A percentile compares a stretch with the other conserved stretches of the same genome.
phyloP scores from a whole-genome alignment of 257 asterid species.

The Penstemon davidsonii region DNA sequence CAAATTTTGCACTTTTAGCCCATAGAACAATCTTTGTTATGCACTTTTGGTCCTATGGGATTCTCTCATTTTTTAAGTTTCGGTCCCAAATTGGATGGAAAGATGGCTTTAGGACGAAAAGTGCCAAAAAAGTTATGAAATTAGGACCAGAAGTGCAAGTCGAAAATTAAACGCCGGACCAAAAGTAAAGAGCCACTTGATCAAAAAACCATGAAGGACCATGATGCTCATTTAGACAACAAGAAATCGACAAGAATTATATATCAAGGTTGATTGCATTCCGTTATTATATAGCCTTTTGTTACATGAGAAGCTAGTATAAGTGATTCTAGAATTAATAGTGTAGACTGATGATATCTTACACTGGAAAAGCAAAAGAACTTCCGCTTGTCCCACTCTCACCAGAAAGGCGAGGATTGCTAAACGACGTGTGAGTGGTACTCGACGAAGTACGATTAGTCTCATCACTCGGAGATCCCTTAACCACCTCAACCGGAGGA shows the following conservation, averaged over 20 bases:
- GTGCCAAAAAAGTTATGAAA: too few species aligned
- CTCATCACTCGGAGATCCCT: slow-evolving; percentile 20
- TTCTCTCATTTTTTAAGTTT: too few species aligned
- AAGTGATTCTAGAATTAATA: too few species aligned
- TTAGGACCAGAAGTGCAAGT: too few species aligned
- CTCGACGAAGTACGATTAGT: slow-evolving; percentile 21
- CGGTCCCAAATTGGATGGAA: too few species aligned
- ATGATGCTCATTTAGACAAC: neutral
- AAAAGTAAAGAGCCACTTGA: neutral
- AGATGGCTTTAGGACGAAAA: too few species aligned
- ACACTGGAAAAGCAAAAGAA: slow-evolving; percentile 68
- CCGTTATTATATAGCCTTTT: too few species aligned
- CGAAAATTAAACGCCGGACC: neutral
- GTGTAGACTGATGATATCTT: slow-evolving; percentile 27
- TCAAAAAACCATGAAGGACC: neutral
- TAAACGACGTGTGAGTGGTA: slow-evolving; percentile 21
- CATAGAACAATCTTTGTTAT: too few species aligned
- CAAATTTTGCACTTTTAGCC: too few species aligned
- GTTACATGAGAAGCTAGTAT: too few species aligned
- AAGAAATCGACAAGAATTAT: neutral
- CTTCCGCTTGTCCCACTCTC: slow-evolving; percentile 44
- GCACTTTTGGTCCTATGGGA: too few species aligned
- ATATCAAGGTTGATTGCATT: too few species aligned
- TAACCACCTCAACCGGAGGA: slow-evolving; percentile 26
- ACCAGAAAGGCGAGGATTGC: slow-evolving; percentile 51